Conservation (phyloP, 2,329 filamentous ascomycete species). For the Immersiporthe knoxdaviesiana region DNA sequence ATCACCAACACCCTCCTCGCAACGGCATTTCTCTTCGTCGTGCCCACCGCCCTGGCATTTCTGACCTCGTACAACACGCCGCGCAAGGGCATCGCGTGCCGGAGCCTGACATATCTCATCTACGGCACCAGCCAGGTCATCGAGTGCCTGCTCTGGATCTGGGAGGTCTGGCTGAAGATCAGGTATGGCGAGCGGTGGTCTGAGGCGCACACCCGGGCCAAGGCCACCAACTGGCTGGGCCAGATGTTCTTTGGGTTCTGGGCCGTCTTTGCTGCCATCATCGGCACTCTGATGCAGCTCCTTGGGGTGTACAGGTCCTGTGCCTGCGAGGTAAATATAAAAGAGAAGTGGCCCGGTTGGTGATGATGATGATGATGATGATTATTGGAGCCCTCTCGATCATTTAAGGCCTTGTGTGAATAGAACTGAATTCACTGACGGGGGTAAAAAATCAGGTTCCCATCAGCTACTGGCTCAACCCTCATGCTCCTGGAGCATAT, state of each 20-base stretch:
- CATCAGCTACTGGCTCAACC: slow-evolving; percentile 24
- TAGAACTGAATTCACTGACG: too few species aligned
- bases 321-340: slow-evolving; percentile 32
- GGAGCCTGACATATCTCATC: slow-evolving; percentile 33
- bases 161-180: slow-evolving; percentile 35
- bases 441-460: slow-evolving; percentile 24
- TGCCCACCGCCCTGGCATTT: slow-evolving; percentile 39
- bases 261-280: slow-evolving; percentile 39
- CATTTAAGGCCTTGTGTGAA: not conserved
- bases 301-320: slow-evolving; percentile 35
- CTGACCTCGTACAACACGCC: slow-evolving; percentile 39
- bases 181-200: slow-evolving; percentile 36
- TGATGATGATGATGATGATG: too few species aligned
- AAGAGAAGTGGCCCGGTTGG: too few species aligned
- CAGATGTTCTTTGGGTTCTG: slow-evolving; percentile 39
- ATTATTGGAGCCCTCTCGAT: too few species aligned
- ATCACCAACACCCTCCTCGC: not conserved
- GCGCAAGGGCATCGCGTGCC: slow-evolving; percentile 33
- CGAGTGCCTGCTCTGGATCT: slow-evolving; percentile 38
- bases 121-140: slow-evolving; percentile 37
- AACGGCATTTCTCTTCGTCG: slow-evolving; percentile 10
- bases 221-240: slow-evolving; percentile 37
- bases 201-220: slow-evolving; percentile 33
- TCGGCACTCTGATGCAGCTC: slow-evolving; percentile 35
- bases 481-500: slow-evolving; percentile 31